Percentiles rank a stretch among this genome's conserved stretches.
phyloP scores from a whole-genome alignment of 108 stramenopile species.

The Cylindrotheca closterium region DNA sequence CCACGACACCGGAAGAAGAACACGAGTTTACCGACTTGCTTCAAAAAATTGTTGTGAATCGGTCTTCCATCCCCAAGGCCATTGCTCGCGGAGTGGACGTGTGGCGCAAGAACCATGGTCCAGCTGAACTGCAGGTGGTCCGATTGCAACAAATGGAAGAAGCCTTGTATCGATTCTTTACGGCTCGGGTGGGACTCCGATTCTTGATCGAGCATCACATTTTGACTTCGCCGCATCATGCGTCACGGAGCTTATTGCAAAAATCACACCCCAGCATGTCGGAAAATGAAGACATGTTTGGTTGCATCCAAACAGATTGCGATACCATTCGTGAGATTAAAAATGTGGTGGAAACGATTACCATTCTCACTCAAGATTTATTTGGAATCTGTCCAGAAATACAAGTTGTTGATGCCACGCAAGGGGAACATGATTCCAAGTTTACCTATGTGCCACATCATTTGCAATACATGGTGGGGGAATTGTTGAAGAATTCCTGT shows the following conservation, averaged over 20 bases:
- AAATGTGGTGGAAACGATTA: conserved; percentile 59
- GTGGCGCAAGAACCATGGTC: conserved; percentile 25
- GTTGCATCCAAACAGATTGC: conserved; percentile 79
- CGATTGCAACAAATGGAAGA: conserved; percentile 83
- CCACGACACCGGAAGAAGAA: conserved; percentile 61
- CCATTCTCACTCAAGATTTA: conserved; percentile 49
- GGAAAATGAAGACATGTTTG: conserved; percentile 41
- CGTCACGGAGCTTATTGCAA: conserved; percentile 34
- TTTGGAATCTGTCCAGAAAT: conserved; percentile 83
- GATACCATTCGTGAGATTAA: conserved; percentile 62
- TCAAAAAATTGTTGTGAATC: conserved; percentile 56
- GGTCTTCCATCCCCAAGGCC: conserved; percentile 71
- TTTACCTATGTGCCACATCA: conserved; percentile 95
- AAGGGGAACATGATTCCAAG: conserved; percentile 2
- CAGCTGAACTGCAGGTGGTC: conserved; percentile 10
- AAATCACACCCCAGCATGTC: conserved; percentile 27
- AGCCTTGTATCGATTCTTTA: conserved; percentile 88
- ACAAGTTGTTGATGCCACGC: conserved; percentile 59
- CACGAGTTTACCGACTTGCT: conserved; percentile 56
- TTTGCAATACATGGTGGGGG: conserved; percentile 94
- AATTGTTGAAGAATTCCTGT: conserved; percentile 97
- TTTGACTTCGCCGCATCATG: conserved; percentile 36
- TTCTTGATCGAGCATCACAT: conserved; percentile 93
- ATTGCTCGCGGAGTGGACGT: conserved; percentile 66
- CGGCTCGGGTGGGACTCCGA: conserved; percentile 86